Base-by-base conservation (phyloP, 2,329 filamentous ascomycete species). In the Xylaria multiplex region DNA sequence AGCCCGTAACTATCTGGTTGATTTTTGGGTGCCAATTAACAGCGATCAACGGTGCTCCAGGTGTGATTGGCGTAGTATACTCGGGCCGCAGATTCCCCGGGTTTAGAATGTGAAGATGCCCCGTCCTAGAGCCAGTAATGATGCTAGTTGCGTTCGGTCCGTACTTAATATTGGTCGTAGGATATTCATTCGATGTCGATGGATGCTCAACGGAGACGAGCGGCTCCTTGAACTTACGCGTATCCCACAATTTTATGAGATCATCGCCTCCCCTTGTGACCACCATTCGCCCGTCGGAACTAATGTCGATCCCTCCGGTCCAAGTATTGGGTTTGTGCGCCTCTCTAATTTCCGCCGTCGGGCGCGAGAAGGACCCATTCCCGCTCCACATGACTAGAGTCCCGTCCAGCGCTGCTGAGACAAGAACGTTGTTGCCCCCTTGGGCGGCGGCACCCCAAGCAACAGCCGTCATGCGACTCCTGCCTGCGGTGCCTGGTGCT, bases 201-300 rank as follows among this genome's bases (percentile, higher is more conserved):
- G 87, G 80, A 78, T 97, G 93, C 6, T 90, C 82, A 16, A 93
- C 88, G 1, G 90, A 92, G 54, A 93, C 92, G 14, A 99, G 86
- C 3, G 96, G 93, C 64, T 91, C 85, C 77, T 96, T 98, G 84
- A 99, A 97, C 76, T 97, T 98, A 65, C 96, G 89, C 2, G 91
- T 96, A 77, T 99, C 96, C 96, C 96, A 99, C 1, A 97, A 85
- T 81, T 98, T 98, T 79, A 99, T 95, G 1, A 91, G 86, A 76
- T 96, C 89, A 79, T 99, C 96, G 57, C 94, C 95, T 62, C 96
- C 96, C 71, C 93, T 86, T 0, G 93, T 97, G 7, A 97, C 91
- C 2, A 98, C 88, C 81, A 97, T 90, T 65, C 95, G 88, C 9
- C 96, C 96, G 77, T 98, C 96, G 0, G 90, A 84, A 71, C 95